Evolutionary conservation across 306 rosid genomes (phyloP), one percentile per base, ranked within the genome.

Genomic region (Delonix regia): DNA sequence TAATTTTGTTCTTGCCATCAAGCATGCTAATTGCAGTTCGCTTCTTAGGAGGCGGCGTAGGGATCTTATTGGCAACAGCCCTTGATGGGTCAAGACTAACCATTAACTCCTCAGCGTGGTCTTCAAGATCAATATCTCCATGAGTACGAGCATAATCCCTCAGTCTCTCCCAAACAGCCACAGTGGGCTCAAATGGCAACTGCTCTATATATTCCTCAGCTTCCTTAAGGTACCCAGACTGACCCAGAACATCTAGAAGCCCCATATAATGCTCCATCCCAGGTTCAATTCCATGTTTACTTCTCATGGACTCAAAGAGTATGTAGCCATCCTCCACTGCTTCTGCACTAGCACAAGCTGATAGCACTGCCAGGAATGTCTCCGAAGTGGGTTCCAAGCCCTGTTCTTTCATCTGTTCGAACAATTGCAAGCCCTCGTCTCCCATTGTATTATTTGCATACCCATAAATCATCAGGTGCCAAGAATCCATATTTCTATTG

Each of bases 291-390:
- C 64, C 64, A 57, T 57, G 38, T 27, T 57, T 57, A 10, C 36
- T 57, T 57, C 25, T 57, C 64, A 57, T 57, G 64, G 64, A 57
- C 12, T 57, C 64, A 57, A 57, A 57, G 11, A 25, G 28, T 25
- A 57, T 33, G 36, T 57, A 57, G 3, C 64, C 64, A 57, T 57
- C 64, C 36, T 57, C 64, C 81, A 90, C 91, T 34, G 97, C 96
- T 81, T 86, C 92, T 5, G 93, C 97, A 83, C 96, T 90, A 22
- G 89, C 97, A 85, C 97, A 94, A 67, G 97, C 94, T 2, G 86
- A 84, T 49, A 94, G 80, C 34, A 94, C 93, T 0, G 77, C 84
- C 33, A 87, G 89, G 78, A 94, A 81, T 83, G 98, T 94, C 80
- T 87, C 89, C 0, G 95, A 85, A 74, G 78, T 84, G 27, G 91